Evolutionary conservation across 257 asterid genomes (phyloP), one percentile per base, ranked within the genome.

Genomic region (Salvia hispanica): DNA sequence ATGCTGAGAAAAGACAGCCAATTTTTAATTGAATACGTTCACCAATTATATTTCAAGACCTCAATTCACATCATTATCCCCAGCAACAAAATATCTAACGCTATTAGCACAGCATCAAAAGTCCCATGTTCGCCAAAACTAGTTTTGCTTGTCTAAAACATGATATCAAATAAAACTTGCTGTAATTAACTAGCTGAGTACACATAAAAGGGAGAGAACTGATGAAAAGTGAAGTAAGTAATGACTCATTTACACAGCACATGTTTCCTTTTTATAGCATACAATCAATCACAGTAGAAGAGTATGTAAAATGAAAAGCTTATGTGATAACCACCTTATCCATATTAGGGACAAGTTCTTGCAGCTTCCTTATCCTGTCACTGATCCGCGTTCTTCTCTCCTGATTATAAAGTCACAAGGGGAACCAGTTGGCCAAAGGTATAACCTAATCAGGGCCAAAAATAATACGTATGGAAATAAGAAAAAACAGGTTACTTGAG

Each of bases 311-410:
- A 37, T 34, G n/a, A n/a, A n/a, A 13, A 42, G 74, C 48, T 61
- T 34, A 39, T 70, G 50, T 14, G 13, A 56, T 15, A 64, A 54
- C 64, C 72, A 92, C 98, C 94, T 87, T 92, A 75, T 92, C 98
- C 98, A 92, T 92, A 78, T 89, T 86, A 48, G 98, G 98, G 43
- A 92, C 96, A 72, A 92, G 98, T 50, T 92, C 96, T 76, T 92
- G 98, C 73, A 92, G 95, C 89, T 85, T 89, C 86, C 98, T 75
- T 80, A 92, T 92, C 73, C 98, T 79, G 77, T 92, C 96, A 81
- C 98, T 89, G 50, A 89, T 92, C 62, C 98, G 84, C 6, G 96
- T 92, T 76, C 98, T 82, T 71, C 98, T 85, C 74, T 87, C 94
- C 98, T 92, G 72, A 70, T 64, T 39, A 63, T 60, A 16, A 62